Evolutionary conservation across 345 rosid genomes (phyloP), one percentile per base, ranked within the genome.

Genomic region (Acer negundo): DNA sequence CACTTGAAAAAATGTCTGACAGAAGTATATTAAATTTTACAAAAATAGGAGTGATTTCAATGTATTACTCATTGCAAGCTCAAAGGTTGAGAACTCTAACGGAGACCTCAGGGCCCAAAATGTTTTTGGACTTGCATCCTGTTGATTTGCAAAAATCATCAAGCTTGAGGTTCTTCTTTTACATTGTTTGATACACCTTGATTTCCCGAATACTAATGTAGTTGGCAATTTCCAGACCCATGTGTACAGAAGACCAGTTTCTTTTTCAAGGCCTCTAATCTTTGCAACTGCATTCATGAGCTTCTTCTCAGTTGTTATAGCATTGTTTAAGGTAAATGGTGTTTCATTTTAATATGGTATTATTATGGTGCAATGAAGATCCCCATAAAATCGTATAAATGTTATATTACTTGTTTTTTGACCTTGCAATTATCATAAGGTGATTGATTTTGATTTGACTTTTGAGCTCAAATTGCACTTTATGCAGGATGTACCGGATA

Each of bases 201-300:
- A 59, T 69, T 69, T 24, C 55, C 73, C 63, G 46, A 64, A 19
- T 80, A 49, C 72, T 76, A 24, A 65, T 80, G 61, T 47, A 49
- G 49, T 51, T 75, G 78, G 53, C 38, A 62, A 72, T 81, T 79
- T 72, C 73, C 92, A 95, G 99, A 91, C 81, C 58, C 98, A 95
- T 31, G 94, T 95, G 78, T 92, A 80, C 73, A 71, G 87, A 79
- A 92, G 97, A 82, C 87, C 92, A 61, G 81, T 86, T 55, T 75
- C 82, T 67, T 80, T 93, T 80, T 84, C 99, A 0, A 88, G 87
- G 78, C 94, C 99, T 40, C 81, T 95, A 75, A 92, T 93, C 13
- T 95, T 95, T 68, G 97, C 99, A 16, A 92, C 96, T 76, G 96
- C 93, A 65, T 93, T 95, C 85, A 95, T 95, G 98, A 91, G 97